Base-by-base conservation (phyloP, 2,329 filamentous ascomycete species). In the Alternaria arbusti region DNA sequence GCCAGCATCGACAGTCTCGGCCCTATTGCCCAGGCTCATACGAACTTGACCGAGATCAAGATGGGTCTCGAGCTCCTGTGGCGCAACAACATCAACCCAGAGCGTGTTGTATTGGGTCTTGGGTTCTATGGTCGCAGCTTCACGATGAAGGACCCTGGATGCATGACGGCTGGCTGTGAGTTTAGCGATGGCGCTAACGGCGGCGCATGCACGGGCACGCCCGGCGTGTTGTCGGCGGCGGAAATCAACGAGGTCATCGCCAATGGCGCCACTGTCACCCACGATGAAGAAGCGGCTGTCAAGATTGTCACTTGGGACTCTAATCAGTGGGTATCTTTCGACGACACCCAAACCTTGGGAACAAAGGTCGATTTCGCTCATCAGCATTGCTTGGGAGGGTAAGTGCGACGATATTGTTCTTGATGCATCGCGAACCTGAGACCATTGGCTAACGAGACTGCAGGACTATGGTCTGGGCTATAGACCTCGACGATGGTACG, bases 41-140 rank as follows among this genome's bases (percentile, higher is more conserved):
- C 83, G 0, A 84, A 85, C 61, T 51, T 84, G 1, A 85, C 83
- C 1, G 82, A 85, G 69, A 84, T 84, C 26, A 68, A 80, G 5
- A 28, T 66, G 0, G 76, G 73, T 0, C 46, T 83, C 0, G 79
- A 85, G 5, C 79, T 86, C 0, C 69, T 86, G 5, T 85, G 84
- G 83, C 71, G 84, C 12, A 81, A 79, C 45, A 67, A 79, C 25
- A 70, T 86, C 6, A 63, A 73, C 2, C 74, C 84, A 0, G 50
- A 57, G 0, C 81, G 84, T 46, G 68, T 86, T 1, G 69, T 67
- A 3, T 44, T 86, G 6, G 84, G 85, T 0, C 25, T 82, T 0
- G 82, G 74, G 4, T 86, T 82, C 66, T 86, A 86, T 65, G 80
- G 82, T 1, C 68, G 77, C 5, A 57, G 54, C 4, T 80, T 78